Evolutionary conservation across 2,329 filamentous ascomycete genomes (phyloP).

Genomic region (Fusarium sp.): DNA sequence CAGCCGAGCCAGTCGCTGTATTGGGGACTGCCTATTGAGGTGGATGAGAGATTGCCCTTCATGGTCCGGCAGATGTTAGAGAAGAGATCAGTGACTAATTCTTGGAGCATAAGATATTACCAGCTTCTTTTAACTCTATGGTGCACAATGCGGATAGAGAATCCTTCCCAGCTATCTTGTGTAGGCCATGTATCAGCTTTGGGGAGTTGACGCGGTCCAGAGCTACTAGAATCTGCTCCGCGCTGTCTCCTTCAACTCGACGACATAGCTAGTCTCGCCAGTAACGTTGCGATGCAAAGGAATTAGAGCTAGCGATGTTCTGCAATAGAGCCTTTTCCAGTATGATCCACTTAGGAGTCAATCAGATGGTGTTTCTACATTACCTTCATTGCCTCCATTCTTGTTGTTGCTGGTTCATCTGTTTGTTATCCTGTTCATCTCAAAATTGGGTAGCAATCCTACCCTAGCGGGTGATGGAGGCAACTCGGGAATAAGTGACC

Average conservation of each 20-base stretch:
- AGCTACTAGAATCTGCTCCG: accelerated
- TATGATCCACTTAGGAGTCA: accelerated
- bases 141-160: too few relatives aligned
- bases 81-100: accelerated
- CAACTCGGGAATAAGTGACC: background rate
- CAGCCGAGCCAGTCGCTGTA: accelerated
- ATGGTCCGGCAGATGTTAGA: accelerated
- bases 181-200: accelerated
- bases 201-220: too few relatives aligned
- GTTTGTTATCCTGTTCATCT: accelerated
- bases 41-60: accelerated
- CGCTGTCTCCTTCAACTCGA: accelerated
- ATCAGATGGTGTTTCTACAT: accelerated
- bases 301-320: accelerated
- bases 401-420: too few relatives aligned
- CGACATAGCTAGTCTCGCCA: background rate
- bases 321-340: accelerated
- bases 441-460: background rate
- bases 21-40: accelerated
- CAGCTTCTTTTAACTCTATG: background rate
- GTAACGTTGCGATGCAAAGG: background rate
- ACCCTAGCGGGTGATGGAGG: too few relatives aligned
- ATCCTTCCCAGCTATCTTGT: background rate
- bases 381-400: accelerated
- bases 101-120: accelerated